Percentiles rank a stretch among this genome's conserved stretches.
Conservation (phyloP, 1,139 yeast species). For the Kodamaea sp. region DNA sequence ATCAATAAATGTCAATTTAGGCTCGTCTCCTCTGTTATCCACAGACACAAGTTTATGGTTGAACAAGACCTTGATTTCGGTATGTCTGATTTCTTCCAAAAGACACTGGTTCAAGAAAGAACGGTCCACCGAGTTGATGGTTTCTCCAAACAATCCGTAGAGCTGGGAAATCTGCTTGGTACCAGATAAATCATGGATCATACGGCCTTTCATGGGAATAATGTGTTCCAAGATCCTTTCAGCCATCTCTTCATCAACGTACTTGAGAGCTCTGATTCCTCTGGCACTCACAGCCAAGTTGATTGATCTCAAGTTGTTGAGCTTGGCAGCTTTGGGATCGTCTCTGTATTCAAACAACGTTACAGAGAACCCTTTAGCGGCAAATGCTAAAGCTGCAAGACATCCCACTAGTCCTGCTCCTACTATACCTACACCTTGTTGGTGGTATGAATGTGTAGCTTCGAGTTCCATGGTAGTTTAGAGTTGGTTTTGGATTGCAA, state of each 20-base stretch:
- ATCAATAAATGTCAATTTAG: slow-evolving; percentile 27
- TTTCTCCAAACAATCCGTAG: slow-evolving; percentile 84
- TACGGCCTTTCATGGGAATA: slow-evolving; percentile 86
- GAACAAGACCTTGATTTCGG: slow-evolving; percentile 51
- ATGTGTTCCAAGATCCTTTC: slow-evolving; percentile 56
- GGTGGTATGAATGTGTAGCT: slow-evolving; percentile 8
- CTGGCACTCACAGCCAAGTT: slow-evolving; percentile 85
- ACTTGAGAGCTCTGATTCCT: slow-evolving; percentile 70
- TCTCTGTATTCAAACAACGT: slow-evolving; percentile 62
- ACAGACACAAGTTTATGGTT: slow-evolving; percentile 54
- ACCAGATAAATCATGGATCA: slow-evolving; percentile 78
- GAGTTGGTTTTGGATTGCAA: too few relatives aligned
- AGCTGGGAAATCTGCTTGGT: slow-evolving; percentile 61
- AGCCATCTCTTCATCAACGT: slow-evolving; percentile 62
- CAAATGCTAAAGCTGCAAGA: slow-evolving; percentile 78
- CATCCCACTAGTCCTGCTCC: slow-evolving; percentile 94
- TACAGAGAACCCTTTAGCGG: slow-evolving; percentile 72
- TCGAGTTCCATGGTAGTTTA: slow-evolving; percentile 6
- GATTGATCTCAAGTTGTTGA: slow-evolving; percentile 60
- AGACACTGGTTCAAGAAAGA: slow-evolving; percentile 64
- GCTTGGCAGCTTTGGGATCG: slow-evolving; percentile 36
- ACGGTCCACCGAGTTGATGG: slow-evolving; percentile 84
- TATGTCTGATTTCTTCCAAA: slow-evolving; percentile 58
- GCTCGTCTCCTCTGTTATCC: slow-evolving; percentile 21
- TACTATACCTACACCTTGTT: slow-evolving; percentile 49